Percentiles rank a stretch among this genome's conserved stretches.
These are phyloP conservation scores for Marsdenia floribunda DNA, from an alignment of 257 asterid genomes.

Conservation along the genomic window DNA sequence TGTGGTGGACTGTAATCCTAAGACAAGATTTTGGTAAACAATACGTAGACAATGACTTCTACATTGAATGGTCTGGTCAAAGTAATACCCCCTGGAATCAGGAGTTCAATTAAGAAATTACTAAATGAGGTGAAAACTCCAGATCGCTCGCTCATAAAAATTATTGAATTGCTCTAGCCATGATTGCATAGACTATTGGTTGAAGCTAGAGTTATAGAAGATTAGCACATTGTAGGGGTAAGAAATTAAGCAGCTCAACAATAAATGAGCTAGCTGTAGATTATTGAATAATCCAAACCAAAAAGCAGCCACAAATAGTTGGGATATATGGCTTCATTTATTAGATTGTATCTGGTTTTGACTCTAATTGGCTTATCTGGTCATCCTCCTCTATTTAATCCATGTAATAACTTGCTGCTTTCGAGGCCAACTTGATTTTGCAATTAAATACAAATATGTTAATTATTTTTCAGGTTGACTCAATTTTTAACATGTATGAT, in stretches of 20 bases:
- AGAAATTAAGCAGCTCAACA: neutral
- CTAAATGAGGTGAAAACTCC: neutral
- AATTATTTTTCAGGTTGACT: neutral
- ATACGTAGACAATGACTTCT: neutral
- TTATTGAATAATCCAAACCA: slow-evolving; percentile 2
- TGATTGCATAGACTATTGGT: neutral
- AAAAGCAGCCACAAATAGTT: neutral
- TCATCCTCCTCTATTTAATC: neutral
- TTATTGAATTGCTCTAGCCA: neutral
- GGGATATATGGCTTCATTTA: slow-evolving; percentile 4
- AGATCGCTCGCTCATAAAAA: neutral
- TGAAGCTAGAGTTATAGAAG: neutral
- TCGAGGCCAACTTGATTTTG: neutral
- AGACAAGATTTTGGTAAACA: neutral
- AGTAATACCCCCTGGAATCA: neutral
- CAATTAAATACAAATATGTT: neutral
- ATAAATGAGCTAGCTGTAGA: neutral
- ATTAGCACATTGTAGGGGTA: neutral
- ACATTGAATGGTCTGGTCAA: neutral
- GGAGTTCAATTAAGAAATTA: neutral
- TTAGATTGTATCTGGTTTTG: neutral
- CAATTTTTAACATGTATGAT: neutral
- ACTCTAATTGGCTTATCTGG: neutral
- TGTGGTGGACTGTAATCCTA: neutral
- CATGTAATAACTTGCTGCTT: neutral